Evolutionary conservation across 2,329 filamentous ascomycete genomes (phyloP).

Genomic region (Cladosporium sp.): DNA sequence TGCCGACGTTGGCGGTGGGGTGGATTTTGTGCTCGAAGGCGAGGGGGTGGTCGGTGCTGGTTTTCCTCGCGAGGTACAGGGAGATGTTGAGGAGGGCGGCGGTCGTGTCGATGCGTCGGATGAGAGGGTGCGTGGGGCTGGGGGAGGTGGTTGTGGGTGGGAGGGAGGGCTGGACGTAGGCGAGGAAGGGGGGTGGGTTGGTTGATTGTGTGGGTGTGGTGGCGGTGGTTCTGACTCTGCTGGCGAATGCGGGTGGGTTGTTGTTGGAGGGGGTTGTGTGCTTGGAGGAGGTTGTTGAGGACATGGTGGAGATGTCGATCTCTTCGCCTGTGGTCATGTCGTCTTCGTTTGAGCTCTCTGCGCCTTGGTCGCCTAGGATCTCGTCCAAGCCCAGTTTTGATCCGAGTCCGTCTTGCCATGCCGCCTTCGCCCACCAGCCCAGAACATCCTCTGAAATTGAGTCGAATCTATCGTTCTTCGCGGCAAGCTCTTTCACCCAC

Average conservation of each 20-base stretch:
- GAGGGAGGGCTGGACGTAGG: conserved; percentile 70
- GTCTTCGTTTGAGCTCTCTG: conserved; percentile 25
- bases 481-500: conserved; percentile 84
- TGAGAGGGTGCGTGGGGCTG: conserved; percentile 50
- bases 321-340: conserved; percentile 45
- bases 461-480: conserved; percentile 74
- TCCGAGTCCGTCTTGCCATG: conserved; percentile 78
- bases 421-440: conserved; percentile 92
- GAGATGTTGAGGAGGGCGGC: conserved; percentile 77
- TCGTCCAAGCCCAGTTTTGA: conserved; percentile 71
- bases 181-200: conserved; percentile 57
- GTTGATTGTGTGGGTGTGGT: conserved; percentile 14
- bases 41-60: conserved; percentile 56
- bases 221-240: conserved; percentile 25
- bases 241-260: conserved; percentile 25
- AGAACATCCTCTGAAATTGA: conserved; percentile 88
- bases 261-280: conserved; percentile 11
- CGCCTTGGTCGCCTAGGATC: conserved; percentile 51
- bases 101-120: conserved; percentile 84
- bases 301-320: conserved; percentile 42
- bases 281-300: conserved; percentile 36
- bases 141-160: conserved; percentile 14
- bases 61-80: conserved; percentile 79
- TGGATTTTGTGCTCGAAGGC: conserved; percentile 77
- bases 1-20: conserved; percentile 75